A percentile compares a stretch with the other conserved stretches of the same genome.
Evolutionary conservation across 192 early-diverging fungal species (phyloP).

Genomic region (Backusella tuberculispora): DNA sequence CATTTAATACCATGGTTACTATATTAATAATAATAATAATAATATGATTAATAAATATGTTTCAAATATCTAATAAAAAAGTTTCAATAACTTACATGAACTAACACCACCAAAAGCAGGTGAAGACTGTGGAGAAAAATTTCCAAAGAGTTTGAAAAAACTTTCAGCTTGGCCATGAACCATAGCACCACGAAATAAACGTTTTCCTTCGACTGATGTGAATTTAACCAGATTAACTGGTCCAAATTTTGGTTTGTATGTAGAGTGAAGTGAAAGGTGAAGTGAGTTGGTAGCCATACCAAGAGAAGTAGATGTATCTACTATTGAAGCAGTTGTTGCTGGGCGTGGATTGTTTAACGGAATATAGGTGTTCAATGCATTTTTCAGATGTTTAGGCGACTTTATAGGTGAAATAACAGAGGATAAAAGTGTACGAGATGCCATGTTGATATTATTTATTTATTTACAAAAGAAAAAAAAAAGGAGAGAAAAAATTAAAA

Average conservation of each 20-base stretch:
- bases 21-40: not conserved
- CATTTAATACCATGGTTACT: conserved; percentile 39
- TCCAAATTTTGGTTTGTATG: not conserved
- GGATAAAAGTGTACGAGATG: too few species aligned
- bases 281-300: too few species aligned
- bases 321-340: not conserved
- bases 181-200: conserved; percentile 32
- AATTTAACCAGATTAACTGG: conserved; percentile 14
- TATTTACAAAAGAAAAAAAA: too few species aligned
- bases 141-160: conserved; percentile 37
- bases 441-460: too few species aligned
- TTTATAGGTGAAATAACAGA: too few species aligned
- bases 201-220: conserved; percentile 34
- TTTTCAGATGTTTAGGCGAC: too few species aligned
- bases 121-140: conserved; percentile 28
- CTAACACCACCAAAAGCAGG: conserved; percentile 24
- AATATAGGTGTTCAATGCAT: too few species aligned
- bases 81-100: conserved; percentile 30
- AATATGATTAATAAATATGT: not conserved
- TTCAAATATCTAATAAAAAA: not conserved
- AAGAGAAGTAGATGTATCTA: not conserved
- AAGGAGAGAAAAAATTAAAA: too few species aligned
- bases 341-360: not conserved
- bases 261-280: not conserved
- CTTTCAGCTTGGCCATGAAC: conserved; percentile 34